These are phyloP conservation scores for Ustilago cynodontis DNA, from an alignment of 1,284 basidiomycete genomes.

Conservation along the genomic window DNA sequence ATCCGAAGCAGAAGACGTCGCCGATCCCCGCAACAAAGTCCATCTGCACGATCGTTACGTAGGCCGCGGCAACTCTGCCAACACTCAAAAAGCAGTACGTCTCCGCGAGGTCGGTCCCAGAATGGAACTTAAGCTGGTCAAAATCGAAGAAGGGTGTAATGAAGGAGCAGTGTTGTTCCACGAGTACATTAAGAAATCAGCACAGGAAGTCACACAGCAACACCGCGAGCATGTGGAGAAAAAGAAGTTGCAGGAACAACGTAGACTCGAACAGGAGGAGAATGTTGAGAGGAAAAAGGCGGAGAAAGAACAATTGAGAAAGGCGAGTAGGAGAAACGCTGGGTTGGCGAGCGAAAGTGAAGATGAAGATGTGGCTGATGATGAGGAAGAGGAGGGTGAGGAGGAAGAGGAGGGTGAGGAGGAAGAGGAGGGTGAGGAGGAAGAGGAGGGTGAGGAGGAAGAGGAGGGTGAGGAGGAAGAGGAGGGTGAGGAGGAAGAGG, in stretches of 20 bases:
- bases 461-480: constrained; percentile 54
- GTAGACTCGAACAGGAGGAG: constrained; percentile 56
- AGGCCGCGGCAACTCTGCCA: constrained; percentile 91
- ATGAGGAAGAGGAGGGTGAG: constrained; percentile 22
- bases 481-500: constrained; percentile 22
- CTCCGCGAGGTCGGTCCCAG: constrained; percentile 95
- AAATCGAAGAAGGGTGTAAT: constrained; percentile 89
- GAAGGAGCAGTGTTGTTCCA: constrained; percentile 67
- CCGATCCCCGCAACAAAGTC: constrained; percentile 75
- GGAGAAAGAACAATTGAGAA: constrained; percentile 46
- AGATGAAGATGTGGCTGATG: constrained; percentile 27
- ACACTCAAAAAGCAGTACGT: constrained; percentile 87
- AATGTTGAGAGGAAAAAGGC: constrained; percentile 63
- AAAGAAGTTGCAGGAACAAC: constrained; percentile 46
- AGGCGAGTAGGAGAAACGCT: constrained; percentile 20
- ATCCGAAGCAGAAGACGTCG: constrained; percentile 85
- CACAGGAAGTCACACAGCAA: constrained; percentile 40
- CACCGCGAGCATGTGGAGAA: constrained; percentile 39
- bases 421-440: constrained; percentile 51
- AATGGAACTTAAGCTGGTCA: constrained; percentile 91
- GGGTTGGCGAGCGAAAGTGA: constrained; percentile 32
- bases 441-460: too few species aligned
- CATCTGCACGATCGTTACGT: constrained; percentile 91
- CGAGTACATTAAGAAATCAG: constrained; percentile 60
- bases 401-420: constrained; percentile 66